Conservation (phyloP, 495 filamentous ascomycete genomes). For the Thozetella sp. region DNA sequence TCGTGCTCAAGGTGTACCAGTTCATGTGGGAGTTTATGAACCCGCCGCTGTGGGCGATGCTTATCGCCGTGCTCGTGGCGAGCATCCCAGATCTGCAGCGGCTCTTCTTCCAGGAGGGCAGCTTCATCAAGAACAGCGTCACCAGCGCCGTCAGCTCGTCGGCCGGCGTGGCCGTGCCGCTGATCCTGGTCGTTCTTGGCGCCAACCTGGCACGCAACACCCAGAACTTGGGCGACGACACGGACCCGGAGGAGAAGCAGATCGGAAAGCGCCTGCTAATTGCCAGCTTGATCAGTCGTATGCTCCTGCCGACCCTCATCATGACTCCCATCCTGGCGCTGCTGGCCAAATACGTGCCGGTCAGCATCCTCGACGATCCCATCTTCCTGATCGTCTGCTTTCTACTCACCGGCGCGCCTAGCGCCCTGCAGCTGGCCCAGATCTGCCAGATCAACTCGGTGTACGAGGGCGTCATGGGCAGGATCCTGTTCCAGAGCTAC, state of each 20-base stretch:
- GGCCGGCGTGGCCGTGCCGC: slow-evolving; percentile 87
- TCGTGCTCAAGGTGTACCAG: slow-evolving; percentile 51
- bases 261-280: slow-evolving; percentile 77
- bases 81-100: slow-evolving; percentile 83
- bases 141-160: slow-evolving; percentile 84
- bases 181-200: slow-evolving; percentile 95
- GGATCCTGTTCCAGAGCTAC: slow-evolving; percentile 94
- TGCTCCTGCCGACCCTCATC: slow-evolving; percentile 88
- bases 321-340: slow-evolving; percentile 93
- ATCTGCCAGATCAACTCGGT: slow-evolving; percentile 99
- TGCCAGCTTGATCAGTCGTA: slow-evolving; percentile 82
- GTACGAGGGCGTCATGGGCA: slow-evolving; percentile 91
- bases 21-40: slow-evolving; percentile 96
- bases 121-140: slow-evolving; percentile 90
- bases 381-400: slow-evolving; percentile 99
- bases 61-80: slow-evolving; percentile 83
- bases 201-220: slow-evolving; percentile 88
- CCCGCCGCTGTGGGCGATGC: slow-evolving; percentile 96
- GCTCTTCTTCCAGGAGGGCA: slow-evolving; percentile 86
- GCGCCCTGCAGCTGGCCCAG: slow-evolving; percentile 92
- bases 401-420: slow-evolving; percentile 91
- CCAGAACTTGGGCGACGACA: slow-evolving; percentile 49
- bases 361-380: slow-evolving; percentile 95
- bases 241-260: slow-evolving; percentile 65
- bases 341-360: slow-evolving; percentile 86